phyloP scores from a whole-genome alignment of 1,284 basidiomycete genomes.

The Ustilago sp. region DNA sequence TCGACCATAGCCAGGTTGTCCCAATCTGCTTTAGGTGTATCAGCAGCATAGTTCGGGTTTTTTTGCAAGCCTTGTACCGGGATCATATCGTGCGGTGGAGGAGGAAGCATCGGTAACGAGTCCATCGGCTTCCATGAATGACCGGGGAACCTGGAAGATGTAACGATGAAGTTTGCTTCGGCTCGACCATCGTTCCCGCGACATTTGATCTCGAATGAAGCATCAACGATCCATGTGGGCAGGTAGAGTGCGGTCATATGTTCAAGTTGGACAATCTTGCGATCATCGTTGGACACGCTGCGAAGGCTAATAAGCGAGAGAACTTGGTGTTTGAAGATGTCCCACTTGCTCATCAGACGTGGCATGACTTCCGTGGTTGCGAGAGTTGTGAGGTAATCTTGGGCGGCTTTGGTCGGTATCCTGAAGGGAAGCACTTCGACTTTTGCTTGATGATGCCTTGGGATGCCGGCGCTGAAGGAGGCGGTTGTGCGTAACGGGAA shows the following conservation, averaged over 20 bases:
- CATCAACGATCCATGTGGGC: constrained; percentile 50
- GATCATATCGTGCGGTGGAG: constrained; percentile 35
- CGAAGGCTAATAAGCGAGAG: constrained; percentile 23
- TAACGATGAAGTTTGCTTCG: constrained; percentile 37
- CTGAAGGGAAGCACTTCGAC: constrained; percentile 46
- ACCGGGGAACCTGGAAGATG: constrained; percentile 33
- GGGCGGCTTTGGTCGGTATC: constrained; percentile 28
- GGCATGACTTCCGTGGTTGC: constrained; percentile 33
- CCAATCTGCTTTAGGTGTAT: constrained; percentile 16
- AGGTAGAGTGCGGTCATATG: constrained; percentile 43
- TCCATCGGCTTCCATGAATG: constrained; percentile 55
- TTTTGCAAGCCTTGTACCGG: constrained; percentile 9
- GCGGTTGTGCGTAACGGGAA: not conserved
- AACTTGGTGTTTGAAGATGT: constrained; percentile 25
- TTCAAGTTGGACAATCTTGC: constrained; percentile 32
- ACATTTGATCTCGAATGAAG: constrained; percentile 47
- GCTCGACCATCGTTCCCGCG: constrained; percentile 46
- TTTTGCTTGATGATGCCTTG: constrained; percentile 39
- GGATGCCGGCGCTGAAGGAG: constrained; percentile 5
- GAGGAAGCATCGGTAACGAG: constrained; percentile 39
- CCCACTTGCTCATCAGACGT: constrained; percentile 27
- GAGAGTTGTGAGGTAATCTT: constrained; percentile 26
- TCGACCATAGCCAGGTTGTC: constrained; percentile 40
- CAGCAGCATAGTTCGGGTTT: constrained; percentile 12
- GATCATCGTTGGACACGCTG: constrained; percentile 13